These are phyloP conservation scores for Diaporthe longicolla DNA, from an alignment of 2,329 filamentous ascomycete genomes.

Conservation along the genomic window DNA sequence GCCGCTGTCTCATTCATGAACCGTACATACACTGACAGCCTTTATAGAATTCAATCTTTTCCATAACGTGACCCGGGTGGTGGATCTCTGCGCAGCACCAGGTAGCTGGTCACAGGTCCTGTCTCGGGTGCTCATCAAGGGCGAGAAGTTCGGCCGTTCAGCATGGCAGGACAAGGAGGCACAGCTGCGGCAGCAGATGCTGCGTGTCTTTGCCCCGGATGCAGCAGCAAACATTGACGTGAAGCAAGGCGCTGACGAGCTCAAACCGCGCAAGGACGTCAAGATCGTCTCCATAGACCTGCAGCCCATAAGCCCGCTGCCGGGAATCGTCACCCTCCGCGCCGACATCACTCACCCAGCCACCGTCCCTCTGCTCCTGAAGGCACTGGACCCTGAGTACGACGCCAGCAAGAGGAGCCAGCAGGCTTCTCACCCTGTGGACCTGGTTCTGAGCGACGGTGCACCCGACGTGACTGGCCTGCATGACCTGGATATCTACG, in stretches of 20 bases:
- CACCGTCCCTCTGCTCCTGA: constrained; percentile 89
- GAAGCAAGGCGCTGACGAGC: constrained; percentile 48
- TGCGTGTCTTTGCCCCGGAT: constrained; percentile 62
- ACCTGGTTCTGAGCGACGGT: constrained; percentile 94
- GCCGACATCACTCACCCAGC: constrained; percentile 98
- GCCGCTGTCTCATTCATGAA: constrained; percentile 27
- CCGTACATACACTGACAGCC: constrained; percentile 2
- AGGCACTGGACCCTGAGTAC: constrained; percentile 83
- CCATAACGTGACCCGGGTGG: constrained; percentile 88
- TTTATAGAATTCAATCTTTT: constrained; percentile 91
- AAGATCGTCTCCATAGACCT: constrained; percentile 97
- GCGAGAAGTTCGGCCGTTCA: constrained; percentile 87
- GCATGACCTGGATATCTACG: constrained; percentile 98
- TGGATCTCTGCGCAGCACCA: constrained; percentile 95
- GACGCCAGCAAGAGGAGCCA: constrained; percentile 61
- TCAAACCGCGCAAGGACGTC: constrained; percentile 75
- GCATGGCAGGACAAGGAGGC: constrained; percentile 91
- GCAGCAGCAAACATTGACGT: constrained; percentile 1
- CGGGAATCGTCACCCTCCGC: constrained; percentile 91
- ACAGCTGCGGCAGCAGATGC: constrained; percentile 72
- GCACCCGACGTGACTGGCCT: constrained; percentile 97
- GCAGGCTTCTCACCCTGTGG: constrained; percentile 82
- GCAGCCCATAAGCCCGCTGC: constrained; percentile 93
- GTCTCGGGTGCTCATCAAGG: constrained; percentile 92
- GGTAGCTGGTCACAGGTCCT: constrained; percentile 98